Evolutionary conservation across 192 early-diverging fungal species (phyloP).

Genomic region (Coemansia sp.): DNA sequence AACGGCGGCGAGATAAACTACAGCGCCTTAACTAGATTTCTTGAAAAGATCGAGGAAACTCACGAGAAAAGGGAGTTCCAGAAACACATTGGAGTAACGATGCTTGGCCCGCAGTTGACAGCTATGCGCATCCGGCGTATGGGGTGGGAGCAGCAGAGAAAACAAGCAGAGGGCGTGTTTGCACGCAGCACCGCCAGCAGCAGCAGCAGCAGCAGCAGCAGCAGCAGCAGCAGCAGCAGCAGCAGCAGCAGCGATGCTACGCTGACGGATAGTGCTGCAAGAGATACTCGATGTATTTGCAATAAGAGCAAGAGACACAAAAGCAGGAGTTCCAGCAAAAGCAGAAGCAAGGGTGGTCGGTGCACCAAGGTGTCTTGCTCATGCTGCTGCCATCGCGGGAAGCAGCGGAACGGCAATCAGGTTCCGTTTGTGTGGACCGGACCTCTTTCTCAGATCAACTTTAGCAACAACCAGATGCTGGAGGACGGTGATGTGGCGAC

Average conservation of each 20-base stretch:
- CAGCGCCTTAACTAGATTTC: conserved; percentile 36
- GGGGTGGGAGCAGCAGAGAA: conserved; percentile 20
- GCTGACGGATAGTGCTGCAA: neutral
- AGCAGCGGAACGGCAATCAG: neutral
- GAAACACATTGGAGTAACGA: conserved; percentile 24
- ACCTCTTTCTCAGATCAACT: neutral
- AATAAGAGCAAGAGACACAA: neutral
- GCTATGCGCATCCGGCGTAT: conserved; percentile 25
- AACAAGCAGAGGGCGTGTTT: neutral
- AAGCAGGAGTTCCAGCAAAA: neutral
- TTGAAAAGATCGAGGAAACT: conserved; percentile 48
- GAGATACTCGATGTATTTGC: neutral
- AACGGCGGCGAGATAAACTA: conserved; percentile 57
- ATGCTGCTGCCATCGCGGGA: neutral
- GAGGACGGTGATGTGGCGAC: neutral
- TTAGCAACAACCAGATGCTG: neutral
- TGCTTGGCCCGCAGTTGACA: conserved; percentile 25
- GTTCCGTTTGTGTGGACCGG: conserved; percentile 45
- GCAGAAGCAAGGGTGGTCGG: neutral
- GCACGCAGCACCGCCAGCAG: neutral
- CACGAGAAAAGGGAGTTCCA: conserved; percentile 59
- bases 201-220: too few species aligned
- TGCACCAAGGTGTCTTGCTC: neutral
- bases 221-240: too few species aligned
- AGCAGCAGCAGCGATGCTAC: neutral